Evolutionary conservation across 495 filamentous ascomycete genomes (phyloP), one percentile per base, ranked within the genome.

Genomic region (Gamarada debralockiae): DNA sequence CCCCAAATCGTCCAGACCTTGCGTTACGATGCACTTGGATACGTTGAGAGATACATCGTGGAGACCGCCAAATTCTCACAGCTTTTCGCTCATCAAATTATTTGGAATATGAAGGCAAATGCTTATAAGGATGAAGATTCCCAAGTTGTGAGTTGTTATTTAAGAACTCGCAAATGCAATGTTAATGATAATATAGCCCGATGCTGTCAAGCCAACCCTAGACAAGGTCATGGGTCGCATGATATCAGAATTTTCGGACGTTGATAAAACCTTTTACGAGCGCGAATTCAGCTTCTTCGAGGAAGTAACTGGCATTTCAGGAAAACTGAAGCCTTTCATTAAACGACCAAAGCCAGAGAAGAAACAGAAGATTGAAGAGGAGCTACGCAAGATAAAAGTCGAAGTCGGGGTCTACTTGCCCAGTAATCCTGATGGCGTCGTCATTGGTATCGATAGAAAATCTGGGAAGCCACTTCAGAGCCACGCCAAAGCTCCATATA

Each of bases 51-150:
- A 54, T 97, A 97, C 58, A 97, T 97, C 25, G 76, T 96, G 20
- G 93, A 99, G 72, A 95, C 95, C 3, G 92, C 89, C 1, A 92
- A 92, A 59, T 89, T 93, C 61, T 97, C 92, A 21, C 95, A 97
- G 65, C 73, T 97, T 1, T 99, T 99, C 66, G 91, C 95, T 6
- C 95, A 99, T 68, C 95, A 99, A 55, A 97, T 99, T 54, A 97
- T 99, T 56, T 99, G 95, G 95, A 99, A 97, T 65, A 99, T 99
- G 86, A 97, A 95, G 64, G 95, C 95, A 18, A 99, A 99, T 65
- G 84, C 91, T 2, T 99, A 89, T 72, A 97, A 96, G 67, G 95
- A 99, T 60, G 92, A 99, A 57, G 90, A 97, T 54, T 89, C 86
- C 45, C 79, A 84, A 59, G 81, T 95, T 59, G 89, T 93, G 77